phyloP scores from a whole-genome alignment of 331 rosid genomes.

The Cydonia oblonga region DNA sequence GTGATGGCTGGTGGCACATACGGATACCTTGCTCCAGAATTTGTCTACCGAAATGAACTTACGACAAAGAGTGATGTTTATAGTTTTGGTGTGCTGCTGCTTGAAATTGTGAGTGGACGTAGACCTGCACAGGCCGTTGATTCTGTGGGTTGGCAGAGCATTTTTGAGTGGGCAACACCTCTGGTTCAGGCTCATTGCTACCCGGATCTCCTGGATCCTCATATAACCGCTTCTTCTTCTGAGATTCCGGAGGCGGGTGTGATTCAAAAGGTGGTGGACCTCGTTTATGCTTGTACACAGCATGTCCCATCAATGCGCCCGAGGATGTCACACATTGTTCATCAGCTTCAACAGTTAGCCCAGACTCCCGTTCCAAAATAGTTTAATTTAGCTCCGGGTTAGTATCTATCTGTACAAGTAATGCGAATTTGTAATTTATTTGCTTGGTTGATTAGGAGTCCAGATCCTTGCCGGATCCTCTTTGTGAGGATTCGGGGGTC shows the following conservation, averaged over 20 bases:
- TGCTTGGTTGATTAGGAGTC: neutral
- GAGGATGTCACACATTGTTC: slow-evolving; percentile 97
- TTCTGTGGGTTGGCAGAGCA: slow-evolving; percentile 96
- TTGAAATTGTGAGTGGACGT: slow-evolving; percentile 87
- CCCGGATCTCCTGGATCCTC: slow-evolving; percentile 88
- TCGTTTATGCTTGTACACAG: slow-evolving; percentile 95
- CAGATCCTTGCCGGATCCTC: too few species aligned
- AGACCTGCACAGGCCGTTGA: slow-evolving; percentile 97
- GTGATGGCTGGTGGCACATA: slow-evolving; percentile 98
- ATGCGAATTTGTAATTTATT: neutral
- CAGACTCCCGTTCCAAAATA: slow-evolving; percentile 39
- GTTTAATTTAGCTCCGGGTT: neutral
- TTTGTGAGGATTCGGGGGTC: too few species aligned
- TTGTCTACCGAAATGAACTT: slow-evolving; percentile 84
- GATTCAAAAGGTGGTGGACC: slow-evolving; percentile 91
- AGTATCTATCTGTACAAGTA: neutral
- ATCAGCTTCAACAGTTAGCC: slow-evolving; percentile 80
- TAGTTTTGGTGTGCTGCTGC: slow-evolving; percentile 86
- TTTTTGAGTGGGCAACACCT: slow-evolving; percentile 97
- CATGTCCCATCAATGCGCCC: slow-evolving; percentile 99
- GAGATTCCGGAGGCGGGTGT: slow-evolving; percentile 60
- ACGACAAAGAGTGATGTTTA: slow-evolving; percentile 97
- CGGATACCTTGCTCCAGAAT: slow-evolving; percentile 95
- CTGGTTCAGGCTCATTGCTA: slow-evolving; percentile 87
- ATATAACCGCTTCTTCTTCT: slow-evolving; percentile 44